Evolutionary conservation across 306 rosid species (phyloP), one percentile per base, ranked within the genome.

Genomic region (Vigna unguiculata): DNA sequence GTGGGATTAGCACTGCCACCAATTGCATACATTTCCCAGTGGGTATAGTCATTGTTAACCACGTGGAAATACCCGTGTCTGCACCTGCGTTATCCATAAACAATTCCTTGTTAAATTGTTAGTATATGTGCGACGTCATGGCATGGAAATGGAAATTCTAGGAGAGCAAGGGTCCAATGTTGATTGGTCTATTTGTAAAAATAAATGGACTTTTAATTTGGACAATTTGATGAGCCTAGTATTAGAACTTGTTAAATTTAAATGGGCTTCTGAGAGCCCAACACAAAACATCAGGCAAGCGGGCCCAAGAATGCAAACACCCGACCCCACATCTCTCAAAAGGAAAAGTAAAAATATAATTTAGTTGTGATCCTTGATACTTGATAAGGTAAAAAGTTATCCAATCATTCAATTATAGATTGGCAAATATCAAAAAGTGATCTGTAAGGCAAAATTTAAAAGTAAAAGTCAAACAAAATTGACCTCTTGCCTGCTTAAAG

Each of bases 1-100:
- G 99, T 95, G 74, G 99, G 99, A 25, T 90, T 36, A 70, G 99
- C 99, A 65, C 99, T 95, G 64, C 99, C 99, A 64, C 99, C 99
- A 48, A 95, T 95, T 72, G 99, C 99, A 77, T 95, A 95, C 99
- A 95, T 95, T 75, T 76, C 93, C 99, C 99, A 92, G 38, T 95
- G 99, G 53, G 97, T 95, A 60, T 95, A 95, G 87, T 95, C 99
- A 67, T 95, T 95, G 86, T 95, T 95, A 62, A 95, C 99, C 80
- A 95, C 99, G 61, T 95, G 99, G 87, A 95, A 92, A 80, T 95
- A 92, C 15, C 99, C 99, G 79, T 95, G 99, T 48, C 99, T 87
- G 83, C 99, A 95, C 80, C 99, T 95, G 93, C 84, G 88, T 77
- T 68, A 11, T 73, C 69, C 16, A 76, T 72, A 43, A 63, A 38